Base-by-base conservation (phyloP, 2,329 filamentous ascomycete genomes). In the Myotisia sp. region DNA sequence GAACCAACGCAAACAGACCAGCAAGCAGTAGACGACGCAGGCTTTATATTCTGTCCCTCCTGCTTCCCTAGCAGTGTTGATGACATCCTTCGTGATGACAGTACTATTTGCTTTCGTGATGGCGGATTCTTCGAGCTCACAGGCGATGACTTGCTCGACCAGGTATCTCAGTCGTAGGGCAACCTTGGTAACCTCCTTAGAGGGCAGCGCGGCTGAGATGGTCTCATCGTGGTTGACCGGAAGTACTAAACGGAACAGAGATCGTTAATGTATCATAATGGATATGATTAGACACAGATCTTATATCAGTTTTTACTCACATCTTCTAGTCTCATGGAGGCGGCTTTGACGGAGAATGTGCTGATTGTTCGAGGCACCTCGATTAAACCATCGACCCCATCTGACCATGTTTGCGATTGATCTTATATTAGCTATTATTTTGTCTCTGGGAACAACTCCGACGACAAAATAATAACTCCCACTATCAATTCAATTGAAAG, bases 131-230 rank as follows among this genome's bases (percentile, higher is more conserved):
- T 90, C 78, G 24, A 98, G 68, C 56, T 98, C 90, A 62, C 83
- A 94, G 1, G 87, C 82, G 17, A 98, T 73, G 36, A 85, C 78
- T 53, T 85, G 73, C 58, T 93, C 85, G 48, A 98, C 76, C 46
- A 93, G 75, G 53, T 92, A 84, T 48, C 87, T 92, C 43, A 98
- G 67, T 37, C 85, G 82, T 10, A 98, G 70, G 17, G 86, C 87
- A 37, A 92, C 70, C 53, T 86, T 86, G 41, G 87, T 94, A 41
- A 94, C 86, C 48, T 90, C 79, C 39, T 70, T 66, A 8, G 86
- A 67, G 1, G 82, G 72, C 22, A 87, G 75, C 18, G 79, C 74
- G 7, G 81, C 76, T 26, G 74, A 44, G 14, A 53, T 39, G 26
- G 57, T 44, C 21, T 65, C 62, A 26, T 46, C 44, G 17, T 39